phyloP scores from a whole-genome alignment of 345 rosid genomes.

The Syzygium jambos region DNA sequence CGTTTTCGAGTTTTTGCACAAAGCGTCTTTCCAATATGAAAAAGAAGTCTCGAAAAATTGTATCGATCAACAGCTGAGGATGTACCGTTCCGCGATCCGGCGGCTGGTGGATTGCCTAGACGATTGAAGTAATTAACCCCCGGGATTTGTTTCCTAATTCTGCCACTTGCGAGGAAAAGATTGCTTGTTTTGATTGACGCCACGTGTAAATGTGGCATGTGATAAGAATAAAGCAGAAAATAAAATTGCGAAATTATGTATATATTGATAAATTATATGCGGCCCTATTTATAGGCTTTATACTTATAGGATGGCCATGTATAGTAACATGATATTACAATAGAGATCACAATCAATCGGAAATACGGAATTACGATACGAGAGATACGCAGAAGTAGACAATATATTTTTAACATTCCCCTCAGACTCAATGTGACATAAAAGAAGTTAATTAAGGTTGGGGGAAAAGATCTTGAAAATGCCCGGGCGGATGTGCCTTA shows the following conservation, averaged over 20 bases:
- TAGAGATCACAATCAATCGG: no score
- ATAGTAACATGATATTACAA: background rate
- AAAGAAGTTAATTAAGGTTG: fast-evolving
- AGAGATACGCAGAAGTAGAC: no score
- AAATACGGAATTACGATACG: fast-evolving
- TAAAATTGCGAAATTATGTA: fast-evolving
- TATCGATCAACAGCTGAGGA: background rate
- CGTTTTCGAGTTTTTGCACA: background rate
- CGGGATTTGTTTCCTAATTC: background rate
- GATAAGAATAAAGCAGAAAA: fast-evolving
- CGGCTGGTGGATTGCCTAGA: background rate
- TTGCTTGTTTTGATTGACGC: no score
- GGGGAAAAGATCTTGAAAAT: no score
- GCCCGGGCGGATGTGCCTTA: no score
- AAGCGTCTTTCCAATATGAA: background rate
- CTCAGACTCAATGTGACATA: no score
- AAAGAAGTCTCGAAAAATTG: background rate
- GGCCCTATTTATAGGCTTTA: background rate
- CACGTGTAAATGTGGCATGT: background rate
- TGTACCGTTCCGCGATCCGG: background rate
- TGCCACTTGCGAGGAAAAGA: background rate
- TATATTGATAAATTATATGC: no score
- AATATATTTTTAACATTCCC: no score
- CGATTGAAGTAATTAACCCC: background rate
- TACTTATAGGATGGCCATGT: no score